Evolutionary conservation across 805 yeast species (phyloP).

Genomic region (Candida incommunis): DNA sequence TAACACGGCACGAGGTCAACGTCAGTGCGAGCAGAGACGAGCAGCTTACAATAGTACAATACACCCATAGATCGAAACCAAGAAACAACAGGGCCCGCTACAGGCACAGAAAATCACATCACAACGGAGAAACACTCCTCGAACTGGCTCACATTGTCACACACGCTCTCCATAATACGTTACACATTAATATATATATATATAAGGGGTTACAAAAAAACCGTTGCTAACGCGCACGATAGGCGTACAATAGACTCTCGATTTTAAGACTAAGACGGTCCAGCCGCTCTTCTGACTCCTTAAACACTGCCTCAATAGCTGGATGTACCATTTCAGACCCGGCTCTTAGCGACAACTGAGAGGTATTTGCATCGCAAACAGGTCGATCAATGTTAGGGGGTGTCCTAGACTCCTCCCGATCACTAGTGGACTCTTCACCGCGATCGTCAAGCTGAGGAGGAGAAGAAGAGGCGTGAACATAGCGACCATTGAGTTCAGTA

Average conservation of each 20-base stretch:
- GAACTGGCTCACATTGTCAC: too few relatives aligned
- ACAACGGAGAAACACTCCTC: too few relatives aligned
- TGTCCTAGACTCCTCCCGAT: not conserved
- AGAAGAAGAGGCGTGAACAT: not conserved
- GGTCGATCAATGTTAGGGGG: not conserved
- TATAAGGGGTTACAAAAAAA: too few relatives aligned
- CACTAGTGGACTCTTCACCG: not conserved
- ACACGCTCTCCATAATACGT: too few relatives aligned
- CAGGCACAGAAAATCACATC: too few relatives aligned
- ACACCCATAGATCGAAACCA: too few relatives aligned
- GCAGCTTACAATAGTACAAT: too few relatives aligned
- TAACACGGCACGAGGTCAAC: too few relatives aligned
- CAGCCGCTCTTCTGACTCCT: constrained; percentile 13
- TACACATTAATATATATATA: not conserved
- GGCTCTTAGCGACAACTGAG: not conserved
- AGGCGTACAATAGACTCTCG: constrained; percentile 5
- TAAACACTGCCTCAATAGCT: constrained; percentile 13
- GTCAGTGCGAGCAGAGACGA: too few relatives aligned
- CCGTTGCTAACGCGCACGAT: constrained; percentile 1
- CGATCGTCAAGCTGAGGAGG: not conserved
- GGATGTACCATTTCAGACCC: constrained; percentile 9
- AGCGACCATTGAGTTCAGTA: not conserved
- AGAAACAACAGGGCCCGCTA: too few relatives aligned
- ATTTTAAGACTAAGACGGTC: constrained; percentile 10
- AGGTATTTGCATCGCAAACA: not conserved